Percentiles rank a stretch among this genome's conserved stretches.
Evolutionary conservation across 495 filamentous ascomycete genomes (phyloP).

Genomic region (Aspergillus bridgeri): DNA sequence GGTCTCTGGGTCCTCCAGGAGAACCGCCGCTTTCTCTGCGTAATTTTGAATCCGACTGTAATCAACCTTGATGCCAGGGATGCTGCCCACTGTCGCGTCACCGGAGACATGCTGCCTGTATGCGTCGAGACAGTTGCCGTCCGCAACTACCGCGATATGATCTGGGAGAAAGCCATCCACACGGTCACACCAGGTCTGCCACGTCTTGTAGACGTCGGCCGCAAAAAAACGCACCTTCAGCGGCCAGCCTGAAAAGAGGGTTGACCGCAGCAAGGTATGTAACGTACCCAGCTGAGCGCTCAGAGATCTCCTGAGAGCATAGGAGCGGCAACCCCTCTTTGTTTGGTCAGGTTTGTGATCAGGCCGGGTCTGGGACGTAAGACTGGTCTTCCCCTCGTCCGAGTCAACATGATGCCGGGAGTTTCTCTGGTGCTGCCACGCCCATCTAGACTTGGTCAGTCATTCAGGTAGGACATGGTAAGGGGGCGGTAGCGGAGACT

Average conservation of each 20-base stretch:
- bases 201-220: conserved; percentile 61
- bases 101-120: conserved; percentile 3
- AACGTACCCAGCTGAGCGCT: conserved; percentile 67
- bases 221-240: conserved; percentile 77
- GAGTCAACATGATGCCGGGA: not conserved
- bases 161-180: conserved; percentile 44
- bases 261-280: conserved; percentile 71
- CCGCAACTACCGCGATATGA: conserved; percentile 54
- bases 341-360: not conserved
- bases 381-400: not conserved
- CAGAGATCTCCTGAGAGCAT: conserved; percentile 35
- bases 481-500: conserved; percentile 39
- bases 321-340: not conserved
- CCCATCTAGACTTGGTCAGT: conserved; percentile 61
- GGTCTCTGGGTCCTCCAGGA: conserved; percentile 58
- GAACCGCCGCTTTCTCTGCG: conserved; percentile 64
- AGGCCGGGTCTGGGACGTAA: not conserved
- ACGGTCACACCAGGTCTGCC: conserved; percentile 59
- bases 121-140: conserved; percentile 33
- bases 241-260: conserved; percentile 79
- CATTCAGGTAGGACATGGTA: not conserved
- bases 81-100: conserved; percentile 20
- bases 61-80: conserved; percentile 60
- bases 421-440: conserved; percentile 75
- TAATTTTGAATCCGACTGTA: conserved; percentile 64